These are phyloP conservation scores for Spirogloea muscicola DNA, from an alignment of 139 green algal species.

Conservation along the genomic window DNA sequence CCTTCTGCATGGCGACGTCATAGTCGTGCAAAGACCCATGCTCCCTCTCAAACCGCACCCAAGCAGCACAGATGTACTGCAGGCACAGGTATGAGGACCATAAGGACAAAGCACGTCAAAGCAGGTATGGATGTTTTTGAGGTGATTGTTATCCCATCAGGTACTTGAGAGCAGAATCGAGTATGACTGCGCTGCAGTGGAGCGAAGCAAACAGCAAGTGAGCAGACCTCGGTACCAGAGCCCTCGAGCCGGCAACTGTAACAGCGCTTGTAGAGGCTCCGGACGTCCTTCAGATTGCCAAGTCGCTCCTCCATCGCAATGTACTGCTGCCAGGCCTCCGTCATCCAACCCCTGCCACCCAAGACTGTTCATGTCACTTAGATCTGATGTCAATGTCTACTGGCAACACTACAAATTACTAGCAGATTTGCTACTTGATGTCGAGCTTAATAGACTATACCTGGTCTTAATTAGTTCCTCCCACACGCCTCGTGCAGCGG, in stretches of 20 bases:
- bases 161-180: too few species aligned
- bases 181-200: too few species aligned
- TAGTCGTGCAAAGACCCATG: constrained; percentile 56
- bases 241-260: constrained; percentile 29
- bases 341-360: constrained; percentile 29
- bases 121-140: too few species aligned
- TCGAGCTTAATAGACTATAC: too few species aligned
- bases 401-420: too few species aligned
- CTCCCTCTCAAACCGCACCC: constrained; percentile 80
- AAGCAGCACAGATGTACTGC: constrained; percentile 62
- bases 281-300: constrained; percentile 22
- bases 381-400: too few species aligned
- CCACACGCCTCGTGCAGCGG: constrained; percentile 24
- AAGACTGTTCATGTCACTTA: too few species aligned
- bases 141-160: too few species aligned
- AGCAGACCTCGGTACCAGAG: constrained; percentile 12
- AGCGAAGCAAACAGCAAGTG: neutral
- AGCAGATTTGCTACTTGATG: too few species aligned
- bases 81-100: too few species aligned
- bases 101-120: too few species aligned
- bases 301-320: constrained; percentile 33
- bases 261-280: constrained; percentile 16
- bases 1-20: constrained; percentile 22
- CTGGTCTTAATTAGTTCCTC: constrained; percentile 25
- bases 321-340: constrained; percentile 37